phyloP scores from a whole-genome alignment of 352 stramenopile species.

The Phytophthora constricta region DNA sequence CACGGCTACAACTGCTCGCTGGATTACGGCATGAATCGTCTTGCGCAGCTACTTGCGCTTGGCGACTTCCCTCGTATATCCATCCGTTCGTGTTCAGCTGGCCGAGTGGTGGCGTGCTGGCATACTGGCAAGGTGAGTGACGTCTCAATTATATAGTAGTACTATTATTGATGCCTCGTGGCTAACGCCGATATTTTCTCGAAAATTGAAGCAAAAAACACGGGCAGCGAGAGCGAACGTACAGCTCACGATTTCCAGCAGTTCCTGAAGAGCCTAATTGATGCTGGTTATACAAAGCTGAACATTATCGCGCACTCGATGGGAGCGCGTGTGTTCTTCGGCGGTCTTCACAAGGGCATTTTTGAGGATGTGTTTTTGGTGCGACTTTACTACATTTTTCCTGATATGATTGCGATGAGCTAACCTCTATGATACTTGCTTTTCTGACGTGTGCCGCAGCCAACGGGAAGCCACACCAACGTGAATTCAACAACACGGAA shows the following conservation, averaged over 20 bases:
- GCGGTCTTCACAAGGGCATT: constrained; percentile 46
- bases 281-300: constrained; percentile 64
- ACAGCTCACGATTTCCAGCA: constrained; percentile 48
- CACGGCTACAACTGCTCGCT: constrained; percentile 79
- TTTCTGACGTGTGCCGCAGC: constrained; percentile 13
- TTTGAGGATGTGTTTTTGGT: constrained; percentile 58
- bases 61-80: constrained; percentile 72
- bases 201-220: constrained; percentile 47
- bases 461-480: constrained; percentile 23
- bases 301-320: constrained; percentile 77
- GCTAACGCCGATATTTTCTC: no score
- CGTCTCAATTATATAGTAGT: no score
- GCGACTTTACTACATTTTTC: constrained; percentile 3
- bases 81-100: constrained; percentile 82
- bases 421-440: no score
- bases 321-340: constrained; percentile 68
- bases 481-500: constrained; percentile 9
- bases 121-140: constrained; percentile 60
- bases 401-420: background rate
- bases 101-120: constrained; percentile 63
- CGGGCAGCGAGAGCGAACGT: constrained; percentile 52
- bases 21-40: constrained; percentile 65
- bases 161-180: no score
- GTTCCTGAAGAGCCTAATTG: constrained; percentile 69
- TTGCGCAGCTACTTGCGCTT: constrained; percentile 66